Evolutionary conservation across 257 asterid species (phyloP), one percentile per base, ranked within the genome.

Genomic region (Penstemon davidsonii): DNA sequence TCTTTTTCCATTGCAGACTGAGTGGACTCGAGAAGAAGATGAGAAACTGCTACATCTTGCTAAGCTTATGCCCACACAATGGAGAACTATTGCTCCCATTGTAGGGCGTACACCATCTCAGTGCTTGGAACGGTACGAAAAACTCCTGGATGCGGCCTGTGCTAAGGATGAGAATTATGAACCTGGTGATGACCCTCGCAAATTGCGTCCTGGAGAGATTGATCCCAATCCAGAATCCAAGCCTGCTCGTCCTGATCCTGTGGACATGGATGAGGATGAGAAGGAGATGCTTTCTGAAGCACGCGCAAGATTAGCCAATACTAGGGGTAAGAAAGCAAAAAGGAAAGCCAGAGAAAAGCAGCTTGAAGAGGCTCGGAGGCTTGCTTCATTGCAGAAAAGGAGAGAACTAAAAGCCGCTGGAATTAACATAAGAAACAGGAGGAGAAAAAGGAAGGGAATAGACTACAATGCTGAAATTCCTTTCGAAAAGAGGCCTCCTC

Each of bases 281-380:
- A 94, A 94, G 75, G 99, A 94, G 85, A 94, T 94, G 99, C 98
- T 94, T 72, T 91, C 99, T 60, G 98, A 94, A 85, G 98, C 98
- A 18, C 82, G 99, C 43, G 98, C 99, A 37, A 77, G 98, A 18
- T 80, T 94, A 62, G 99, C 99, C 66, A 94, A 94, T 81, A 94
- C 99, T 5, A 84, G 98, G 72, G 98, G 99, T 5, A 94, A 94
- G 82, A 94, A 94, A 76, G 99, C 96, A 13, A 94, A 94, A 72
- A 82, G 99, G 73, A 94, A 94, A 82, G 99, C 99, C 15, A 77
- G 98, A 68, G 99, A 91, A 76, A 94, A 94, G 78, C 98, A 94
- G 82, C 95, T 94, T 18, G 99, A 94, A 82, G 99, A 94, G 85
- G 99, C 99, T 55, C 82, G 99, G 33, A 85, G 98, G 84, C 98